A percentile compares a stretch with the other conserved stretches of the same genome.
Evolutionary conservation across 192 early-diverging fungal genomes (phyloP).

Genomic region (Linnemannia elongata): DNA sequence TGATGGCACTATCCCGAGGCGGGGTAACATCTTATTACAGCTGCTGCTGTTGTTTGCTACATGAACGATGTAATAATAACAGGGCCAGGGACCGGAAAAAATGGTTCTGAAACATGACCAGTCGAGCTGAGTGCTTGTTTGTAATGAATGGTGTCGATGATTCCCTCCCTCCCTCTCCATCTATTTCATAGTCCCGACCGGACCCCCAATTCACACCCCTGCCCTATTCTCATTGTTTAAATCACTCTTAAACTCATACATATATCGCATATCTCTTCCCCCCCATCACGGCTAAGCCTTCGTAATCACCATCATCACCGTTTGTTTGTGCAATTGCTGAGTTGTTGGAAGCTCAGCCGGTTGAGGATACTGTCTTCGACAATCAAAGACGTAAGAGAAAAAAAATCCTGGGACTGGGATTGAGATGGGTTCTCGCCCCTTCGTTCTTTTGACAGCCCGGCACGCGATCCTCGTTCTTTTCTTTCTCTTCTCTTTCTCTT

Average conservation of each 20-base stretch:
- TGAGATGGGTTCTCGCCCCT: background rate
- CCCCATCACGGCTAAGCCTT: background rate
- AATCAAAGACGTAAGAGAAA: too few relatives aligned
- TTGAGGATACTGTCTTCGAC: background rate
- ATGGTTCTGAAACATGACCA: background rate
- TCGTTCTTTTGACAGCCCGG: background rate
- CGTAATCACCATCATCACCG: slow-evolving; percentile 2
- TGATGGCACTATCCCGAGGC: too few relatives aligned
- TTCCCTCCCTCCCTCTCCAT: too few relatives aligned
- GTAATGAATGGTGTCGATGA: background rate
- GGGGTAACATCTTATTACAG: too few relatives aligned
- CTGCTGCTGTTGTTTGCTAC: too few relatives aligned
- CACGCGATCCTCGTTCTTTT: background rate
- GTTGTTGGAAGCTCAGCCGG: background rate
- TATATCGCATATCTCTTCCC: background rate
- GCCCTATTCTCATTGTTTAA: background rate
- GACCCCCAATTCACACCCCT: background rate
- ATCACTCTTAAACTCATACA: background rate
- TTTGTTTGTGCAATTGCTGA: background rate
- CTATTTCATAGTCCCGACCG: background rate
- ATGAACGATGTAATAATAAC: background rate
- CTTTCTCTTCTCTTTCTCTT: background rate
- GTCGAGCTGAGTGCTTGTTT: background rate
- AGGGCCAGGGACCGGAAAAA: slow-evolving; percentile 5
- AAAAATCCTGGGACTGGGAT: too few relatives aligned